These are phyloP conservation scores for Penicillium macrosclerotiorum DNA, from an alignment of 495 filamentous ascomycete species.

Conservation along the genomic window DNA sequence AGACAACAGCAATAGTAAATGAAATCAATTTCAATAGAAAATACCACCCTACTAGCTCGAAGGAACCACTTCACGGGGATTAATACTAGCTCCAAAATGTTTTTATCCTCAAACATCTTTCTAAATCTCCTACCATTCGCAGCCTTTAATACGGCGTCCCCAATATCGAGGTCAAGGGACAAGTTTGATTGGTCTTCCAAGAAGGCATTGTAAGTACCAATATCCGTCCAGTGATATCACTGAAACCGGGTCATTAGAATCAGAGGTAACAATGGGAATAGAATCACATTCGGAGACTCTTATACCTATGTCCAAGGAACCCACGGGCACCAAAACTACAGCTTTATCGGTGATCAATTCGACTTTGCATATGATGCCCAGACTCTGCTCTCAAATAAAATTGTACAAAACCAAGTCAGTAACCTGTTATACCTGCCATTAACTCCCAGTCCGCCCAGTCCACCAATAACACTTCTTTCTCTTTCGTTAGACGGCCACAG, in stretches of 20 bases:
- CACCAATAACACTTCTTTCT: neutral
- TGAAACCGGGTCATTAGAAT: neutral
- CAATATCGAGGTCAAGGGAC: conserved; percentile 4
- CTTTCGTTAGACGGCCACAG: conserved; percentile 29
- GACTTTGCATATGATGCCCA: conserved; percentile 37
- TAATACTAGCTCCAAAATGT: too few species aligned
- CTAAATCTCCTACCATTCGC: conserved; percentile 2
- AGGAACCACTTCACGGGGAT: too few species aligned
- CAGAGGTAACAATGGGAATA: conserved; percentile 8
- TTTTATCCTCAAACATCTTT: neutral
- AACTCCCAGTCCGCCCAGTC: neutral
- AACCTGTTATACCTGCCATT: neutral
- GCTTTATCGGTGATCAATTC: conserved; percentile 48
- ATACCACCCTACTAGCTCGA: neutral
- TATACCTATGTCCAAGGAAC: conserved; percentile 56
- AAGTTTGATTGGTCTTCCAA: conserved; percentile 35
- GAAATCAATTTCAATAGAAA: neutral
- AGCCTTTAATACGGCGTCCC: conserved; percentile 1
- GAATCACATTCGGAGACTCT: conserved; percentile 54
- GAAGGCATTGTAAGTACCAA: conserved; percentile 25
- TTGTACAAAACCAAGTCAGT: conserved; percentile 49
- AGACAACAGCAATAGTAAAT: neutral
- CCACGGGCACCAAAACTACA: conserved; percentile 43
- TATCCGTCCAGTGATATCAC: too few species aligned
- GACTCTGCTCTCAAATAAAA: conserved; percentile 42